Conservation (phyloP, 768 basidiomycete genomes). For the Cystobasidium ongulense region DNA sequence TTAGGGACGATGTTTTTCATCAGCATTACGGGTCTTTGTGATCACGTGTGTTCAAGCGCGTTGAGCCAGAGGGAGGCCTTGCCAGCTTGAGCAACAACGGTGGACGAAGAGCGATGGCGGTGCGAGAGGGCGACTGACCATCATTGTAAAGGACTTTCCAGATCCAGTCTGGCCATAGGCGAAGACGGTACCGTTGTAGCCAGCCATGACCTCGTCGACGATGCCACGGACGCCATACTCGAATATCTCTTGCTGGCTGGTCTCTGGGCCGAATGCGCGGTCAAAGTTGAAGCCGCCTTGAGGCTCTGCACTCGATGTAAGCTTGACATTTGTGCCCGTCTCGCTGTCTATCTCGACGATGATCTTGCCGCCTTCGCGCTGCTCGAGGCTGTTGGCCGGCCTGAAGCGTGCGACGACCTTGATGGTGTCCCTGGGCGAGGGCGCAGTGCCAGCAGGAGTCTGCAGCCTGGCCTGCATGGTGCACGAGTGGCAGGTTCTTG, state of each 20-base stretch:
- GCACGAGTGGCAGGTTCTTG: neutral
- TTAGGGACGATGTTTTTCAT: neutral
- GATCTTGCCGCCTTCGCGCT: slow-evolving; percentile 68
- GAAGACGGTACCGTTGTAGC: slow-evolving; percentile 95
- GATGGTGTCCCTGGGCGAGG: slow-evolving; percentile 59
- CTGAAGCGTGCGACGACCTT: slow-evolving; percentile 94
- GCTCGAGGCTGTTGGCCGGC: slow-evolving; percentile 84
- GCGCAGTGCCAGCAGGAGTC: neutral
- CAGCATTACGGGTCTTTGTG: neutral
- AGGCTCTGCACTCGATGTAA: slow-evolving; percentile 61
- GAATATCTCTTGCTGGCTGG: slow-evolving; percentile 86
- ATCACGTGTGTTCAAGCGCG: neutral
- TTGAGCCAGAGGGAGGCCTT: neutral
- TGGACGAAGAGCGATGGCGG: neutral
- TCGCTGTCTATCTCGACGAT: slow-evolving; percentile 75
- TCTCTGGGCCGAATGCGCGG: slow-evolving; percentile 84
- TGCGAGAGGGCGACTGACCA: slow-evolving; percentile 55
- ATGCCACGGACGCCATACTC: slow-evolving; percentile 98
- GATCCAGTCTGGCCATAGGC: slow-evolving; percentile 73
- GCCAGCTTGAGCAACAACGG: neutral
- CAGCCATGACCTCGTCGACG: slow-evolving; percentile 94
- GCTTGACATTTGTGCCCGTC: slow-evolving; percentile 69
- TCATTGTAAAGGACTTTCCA: slow-evolving; percentile 96
- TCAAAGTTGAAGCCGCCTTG: slow-evolving; percentile 91
- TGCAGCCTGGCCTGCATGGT: neutral